phyloP scores from a whole-genome alignment of 2,329 filamentous ascomycete species.

The Mycosphaerella sp. region DNA sequence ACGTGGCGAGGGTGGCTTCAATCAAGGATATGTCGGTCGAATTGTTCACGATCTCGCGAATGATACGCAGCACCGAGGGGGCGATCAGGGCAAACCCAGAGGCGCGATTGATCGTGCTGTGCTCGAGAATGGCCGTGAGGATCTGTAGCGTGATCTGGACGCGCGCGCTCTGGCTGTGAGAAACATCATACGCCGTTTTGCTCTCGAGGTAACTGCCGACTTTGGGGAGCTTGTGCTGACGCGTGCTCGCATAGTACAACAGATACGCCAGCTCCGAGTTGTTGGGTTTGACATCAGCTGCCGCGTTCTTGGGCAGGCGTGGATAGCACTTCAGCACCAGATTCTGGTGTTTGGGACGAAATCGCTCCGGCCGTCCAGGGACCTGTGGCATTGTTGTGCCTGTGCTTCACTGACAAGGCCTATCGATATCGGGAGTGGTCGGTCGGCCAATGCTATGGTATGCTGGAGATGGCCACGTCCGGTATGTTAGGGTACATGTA shows the following conservation, averaged over 20 bases:
- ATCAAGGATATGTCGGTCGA: constrained; percentile 89
- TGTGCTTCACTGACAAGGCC: not conserved
- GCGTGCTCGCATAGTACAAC: constrained; percentile 92
- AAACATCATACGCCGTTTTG: constrained; percentile 86
- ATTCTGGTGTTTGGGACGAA: constrained; percentile 92
- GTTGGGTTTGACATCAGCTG: constrained; percentile 90
- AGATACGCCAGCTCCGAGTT: constrained; percentile 95
- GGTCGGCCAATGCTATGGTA: not conserved
- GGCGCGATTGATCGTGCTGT: constrained; percentile 56
- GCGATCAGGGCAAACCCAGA: constrained; percentile 85
- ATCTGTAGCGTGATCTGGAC: constrained; percentile 89
- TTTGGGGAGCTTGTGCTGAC: constrained; percentile 91
- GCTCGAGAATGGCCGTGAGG: constrained; percentile 83
- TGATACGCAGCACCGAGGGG: constrained; percentile 67
- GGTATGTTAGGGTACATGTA: too few relatives aligned
- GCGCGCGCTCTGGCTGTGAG: constrained; percentile 79
- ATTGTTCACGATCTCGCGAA: constrained; percentile 67
- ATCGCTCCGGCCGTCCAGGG: constrained; percentile 44
- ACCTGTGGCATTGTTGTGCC: constrained; percentile 9
- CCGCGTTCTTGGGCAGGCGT: constrained; percentile 73
- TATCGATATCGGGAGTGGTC: not conserved
- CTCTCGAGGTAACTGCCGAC: constrained; percentile 92
- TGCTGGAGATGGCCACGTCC: not conserved
- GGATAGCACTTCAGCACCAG: constrained; percentile 95
- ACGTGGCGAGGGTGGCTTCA: constrained; percentile 80